Evolutionary conservation across 2,329 filamentous ascomycete genomes (phyloP), one percentile per base, ranked within the genome.

Genomic region (Cladophialophora bantiana): DNA sequence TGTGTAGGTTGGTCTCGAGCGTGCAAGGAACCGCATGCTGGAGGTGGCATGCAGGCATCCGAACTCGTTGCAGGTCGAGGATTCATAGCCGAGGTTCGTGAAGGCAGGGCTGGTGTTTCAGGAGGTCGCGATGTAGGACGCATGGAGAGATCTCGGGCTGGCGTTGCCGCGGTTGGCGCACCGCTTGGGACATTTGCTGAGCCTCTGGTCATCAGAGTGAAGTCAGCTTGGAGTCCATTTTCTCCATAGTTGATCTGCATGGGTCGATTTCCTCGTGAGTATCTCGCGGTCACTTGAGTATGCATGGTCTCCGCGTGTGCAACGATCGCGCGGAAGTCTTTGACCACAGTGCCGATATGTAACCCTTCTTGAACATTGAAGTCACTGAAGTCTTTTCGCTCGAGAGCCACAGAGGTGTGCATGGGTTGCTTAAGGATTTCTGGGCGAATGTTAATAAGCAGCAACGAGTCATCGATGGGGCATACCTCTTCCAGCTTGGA

Each of bases 321-420:
- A 31, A 89, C 85, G 32, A 88, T 86, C 7, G 88, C 84, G 73
- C 86, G 87, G 79, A 90, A 90, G 74, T 90, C 88, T 74, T 88
- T 89, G 64, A 89, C 83, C 72, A 83, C 88, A 69, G 89, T 88
- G 58, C 86, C 83, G 69, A 89, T 83, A 71, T 89, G 88, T 64
- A 89, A 77, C 45, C 83, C 82, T 61, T 87, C 83, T 72, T 88
- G 83, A 45, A 87, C 85, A 26, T 80, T 77, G 71, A 88, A 89
- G 57, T 85, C 79, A 59, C 88, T 85, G 69, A 90, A 90, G 68
- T 89, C 87, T 66, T 83, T 81, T 26, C 82, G 86, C 71, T 88
- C 86, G 45, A 89, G 83, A 1, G 86, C 83, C 9, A 90, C 86
- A 7, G 86, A 86, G 4, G 88, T 90, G 67, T 89, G 86, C 4